Evolutionary conservation across 805 yeast species (phyloP).

Genomic region (Cephaloascus fragrans): DNA sequence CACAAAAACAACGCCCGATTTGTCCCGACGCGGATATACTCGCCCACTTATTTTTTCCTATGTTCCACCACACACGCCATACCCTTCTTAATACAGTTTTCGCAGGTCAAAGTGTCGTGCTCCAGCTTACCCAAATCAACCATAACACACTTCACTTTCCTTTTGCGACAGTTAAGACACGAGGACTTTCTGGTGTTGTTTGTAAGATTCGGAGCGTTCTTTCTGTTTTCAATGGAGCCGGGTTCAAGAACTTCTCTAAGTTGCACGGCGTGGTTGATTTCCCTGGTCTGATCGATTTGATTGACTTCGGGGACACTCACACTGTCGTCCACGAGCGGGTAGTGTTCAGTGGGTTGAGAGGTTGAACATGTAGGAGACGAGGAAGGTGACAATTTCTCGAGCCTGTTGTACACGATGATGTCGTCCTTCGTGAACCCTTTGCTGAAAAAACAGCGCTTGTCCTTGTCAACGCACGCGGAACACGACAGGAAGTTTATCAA

Average conservation of each 20-base stretch:
- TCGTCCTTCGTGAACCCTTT: slow-evolving; percentile 62
- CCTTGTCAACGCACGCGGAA: slow-evolving; percentile 40
- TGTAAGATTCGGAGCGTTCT: too few species aligned
- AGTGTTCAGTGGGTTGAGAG: not conserved
- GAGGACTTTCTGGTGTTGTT: not conserved
- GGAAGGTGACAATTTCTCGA: slow-evolving; percentile 8
- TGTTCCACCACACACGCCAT: not conserved
- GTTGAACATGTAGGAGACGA: not conserved
- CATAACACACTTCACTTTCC: not conserved
- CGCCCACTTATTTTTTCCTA: not conserved
- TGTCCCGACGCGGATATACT: not conserved
- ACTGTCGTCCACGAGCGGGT: too few species aligned
- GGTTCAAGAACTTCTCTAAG: not conserved
- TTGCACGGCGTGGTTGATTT: too few species aligned
- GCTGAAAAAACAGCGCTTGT: slow-evolving; percentile 41
- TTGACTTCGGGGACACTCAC: too few species aligned
- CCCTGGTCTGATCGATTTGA: too few species aligned
- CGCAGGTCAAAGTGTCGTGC: too few species aligned
- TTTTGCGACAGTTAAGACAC: not conserved
- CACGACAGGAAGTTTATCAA: slow-evolving; percentile 45
- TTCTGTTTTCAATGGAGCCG: not conserved
- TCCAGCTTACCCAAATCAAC: too few species aligned
- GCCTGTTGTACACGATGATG: slow-evolving; percentile 27
- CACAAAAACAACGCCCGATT: not conserved
- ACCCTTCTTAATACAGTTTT: not conserved